Conservation (phyloP, 2,329 filamentous ascomycete species). For the Colletotrichum acutatum region DNA sequence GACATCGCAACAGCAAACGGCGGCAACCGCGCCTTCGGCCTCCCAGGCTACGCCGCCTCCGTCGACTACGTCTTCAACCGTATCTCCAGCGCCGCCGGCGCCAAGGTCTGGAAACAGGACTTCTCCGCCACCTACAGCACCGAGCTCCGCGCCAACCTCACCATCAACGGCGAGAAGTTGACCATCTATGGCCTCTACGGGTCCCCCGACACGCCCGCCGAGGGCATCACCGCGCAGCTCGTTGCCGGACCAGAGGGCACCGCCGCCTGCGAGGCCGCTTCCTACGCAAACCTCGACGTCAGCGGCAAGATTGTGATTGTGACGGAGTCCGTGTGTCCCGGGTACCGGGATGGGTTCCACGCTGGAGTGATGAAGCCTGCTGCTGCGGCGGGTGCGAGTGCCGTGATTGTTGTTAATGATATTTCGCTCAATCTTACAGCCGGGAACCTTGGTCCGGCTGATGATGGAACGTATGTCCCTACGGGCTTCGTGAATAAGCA, state of each 20-base stretch:
- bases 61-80: slow-evolving; percentile 43
- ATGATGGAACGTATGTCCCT: slow-evolving; percentile 43
- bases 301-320: slow-evolving; percentile 46
- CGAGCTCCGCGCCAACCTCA: slow-evolving; percentile 22
- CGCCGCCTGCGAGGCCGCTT: slow-evolving; percentile 40
- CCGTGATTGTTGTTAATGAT: slow-evolving; percentile 46
- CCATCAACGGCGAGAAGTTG: slow-evolving; percentile 40
- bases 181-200: slow-evolving; percentile 44
- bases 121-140: slow-evolving; percentile 43
- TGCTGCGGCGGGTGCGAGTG: slow-evolving; percentile 42
- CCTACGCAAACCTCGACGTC: slow-evolving; percentile 41
- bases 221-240: slow-evolving; percentile 42
- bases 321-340: slow-evolving; percentile 44
- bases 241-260: slow-evolving; percentile 42
- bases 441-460: slow-evolving; percentile 41
- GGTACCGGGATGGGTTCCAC: slow-evolving; percentile 41
- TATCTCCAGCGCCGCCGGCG: slow-evolving; percentile 42
- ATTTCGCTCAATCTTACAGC: slow-evolving; percentile 44
- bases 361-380: slow-evolving; percentile 45
- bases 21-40: slow-evolving; percentile 23
- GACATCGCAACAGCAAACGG: slow-evolving; percentile 46
- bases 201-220: slow-evolving; percentile 44
- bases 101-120: slow-evolving; percentile 41
- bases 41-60: slow-evolving; percentile 45
- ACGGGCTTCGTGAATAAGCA: slow-evolving; percentile 45